Evolutionary conservation across 2,329 filamentous ascomycete species (phyloP).

Genomic region (Verticillium dahliae): DNA sequence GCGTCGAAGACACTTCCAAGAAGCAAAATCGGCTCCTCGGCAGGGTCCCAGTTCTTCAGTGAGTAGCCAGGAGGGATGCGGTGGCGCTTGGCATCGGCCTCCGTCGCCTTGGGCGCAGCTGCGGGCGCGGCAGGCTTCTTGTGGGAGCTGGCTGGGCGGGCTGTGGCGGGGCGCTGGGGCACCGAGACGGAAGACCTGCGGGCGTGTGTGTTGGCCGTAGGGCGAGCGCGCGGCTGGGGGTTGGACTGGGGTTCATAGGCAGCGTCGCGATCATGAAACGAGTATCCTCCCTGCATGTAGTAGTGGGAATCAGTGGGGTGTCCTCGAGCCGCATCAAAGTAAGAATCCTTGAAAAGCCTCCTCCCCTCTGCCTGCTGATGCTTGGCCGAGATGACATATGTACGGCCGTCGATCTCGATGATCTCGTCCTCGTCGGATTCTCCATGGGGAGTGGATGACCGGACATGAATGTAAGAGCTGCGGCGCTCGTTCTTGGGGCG

Average conservation of each 20-base stretch:
- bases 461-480: slow-evolving; percentile 52
- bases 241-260: slow-evolving; percentile 31
- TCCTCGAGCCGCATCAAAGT: slow-evolving; percentile 38
- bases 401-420: slow-evolving; percentile 46
- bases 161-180: slow-evolving; percentile 46
- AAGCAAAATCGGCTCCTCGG: slow-evolving; percentile 87
- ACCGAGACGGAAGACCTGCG: slow-evolving; percentile 42
- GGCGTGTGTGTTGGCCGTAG: slow-evolving; percentile 33
- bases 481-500: slow-evolving; percentile 45
- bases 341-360: slow-evolving; percentile 10
- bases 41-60: slow-evolving; percentile 96
- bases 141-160: slow-evolving; percentile 36
- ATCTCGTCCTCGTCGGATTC: slow-evolving; percentile 60
- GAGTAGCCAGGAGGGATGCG: slow-evolving; percentile 86
- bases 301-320: slow-evolving; percentile 53
- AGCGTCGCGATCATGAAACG: slow-evolving; percentile 25
- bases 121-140: slow-evolving; percentile 29
- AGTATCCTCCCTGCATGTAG: slow-evolving; percentile 44
- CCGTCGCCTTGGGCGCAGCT: slow-evolving; percentile 43
- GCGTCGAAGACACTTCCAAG: slow-evolving; percentile 95
- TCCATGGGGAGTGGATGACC: slow-evolving; percentile 51
- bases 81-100: slow-evolving; percentile 55
- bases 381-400: slow-evolving; percentile 45
- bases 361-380: slow-evolving; percentile 30
- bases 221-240: slow-evolving; percentile 33